These are phyloP conservation scores for Trichosporon inkin DNA, from an alignment of 1,284 basidiomycete genomes.

Conservation along the genomic window DNA sequence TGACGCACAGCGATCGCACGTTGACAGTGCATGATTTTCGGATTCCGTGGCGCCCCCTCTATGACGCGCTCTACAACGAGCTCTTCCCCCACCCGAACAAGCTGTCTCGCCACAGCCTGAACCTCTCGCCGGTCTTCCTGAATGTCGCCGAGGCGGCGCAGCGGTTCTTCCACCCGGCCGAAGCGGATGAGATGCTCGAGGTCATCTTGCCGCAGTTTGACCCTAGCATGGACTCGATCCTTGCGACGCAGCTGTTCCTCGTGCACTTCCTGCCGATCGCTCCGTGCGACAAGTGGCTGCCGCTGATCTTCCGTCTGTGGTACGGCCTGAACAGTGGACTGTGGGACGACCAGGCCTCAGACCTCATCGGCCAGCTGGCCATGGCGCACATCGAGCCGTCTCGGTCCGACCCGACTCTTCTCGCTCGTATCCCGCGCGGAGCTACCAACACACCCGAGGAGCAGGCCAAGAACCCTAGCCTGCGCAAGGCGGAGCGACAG, in stretches of 20 bases:
- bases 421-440: slow-evolving; percentile 58
- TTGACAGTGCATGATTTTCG: slow-evolving; percentile 75
- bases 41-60: slow-evolving; percentile 82
- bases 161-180: slow-evolving; percentile 84
- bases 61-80: slow-evolving; percentile 72
- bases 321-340: slow-evolving; percentile 76
- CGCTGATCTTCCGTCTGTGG: slow-evolving; percentile 75
- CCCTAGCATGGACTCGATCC: slow-evolving; percentile 68
- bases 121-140: slow-evolving; percentile 58
- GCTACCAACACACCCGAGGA: slow-evolving; percentile 39
- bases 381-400: slow-evolving; percentile 70
- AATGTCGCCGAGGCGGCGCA: slow-evolving; percentile 76
- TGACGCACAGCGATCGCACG: slow-evolving; percentile 64
- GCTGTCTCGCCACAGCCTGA: slow-evolving; percentile 68
- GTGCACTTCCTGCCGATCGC: slow-evolving; percentile 72
- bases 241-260: slow-evolving; percentile 75
- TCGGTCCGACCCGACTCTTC: slow-evolving; percentile 64
- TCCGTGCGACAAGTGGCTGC: slow-evolving; percentile 74
- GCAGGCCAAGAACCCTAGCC: slow-evolving; percentile 35
- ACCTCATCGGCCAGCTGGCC: slow-evolving; percentile 61
- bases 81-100: slow-evolving; percentile 77
- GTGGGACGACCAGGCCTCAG: slow-evolving; percentile 75
- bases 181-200: slow-evolving; percentile 83
- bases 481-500: slow-evolving; percentile 20
- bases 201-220: slow-evolving; percentile 62